Base-by-base conservation (phyloP, 2,329 filamentous ascomycete species). In the Bipolaris oryzae region DNA sequence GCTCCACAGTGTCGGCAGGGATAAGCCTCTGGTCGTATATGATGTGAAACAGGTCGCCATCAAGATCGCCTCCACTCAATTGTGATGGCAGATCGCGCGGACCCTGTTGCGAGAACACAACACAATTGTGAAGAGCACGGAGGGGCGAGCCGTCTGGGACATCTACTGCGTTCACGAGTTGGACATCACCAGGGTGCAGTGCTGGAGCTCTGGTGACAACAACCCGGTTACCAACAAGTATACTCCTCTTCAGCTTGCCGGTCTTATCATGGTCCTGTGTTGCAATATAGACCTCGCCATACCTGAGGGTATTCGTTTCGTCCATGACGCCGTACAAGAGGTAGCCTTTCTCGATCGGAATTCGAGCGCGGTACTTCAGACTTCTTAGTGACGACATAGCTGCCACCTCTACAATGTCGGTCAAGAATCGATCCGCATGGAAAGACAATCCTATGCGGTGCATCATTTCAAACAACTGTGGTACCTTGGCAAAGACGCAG, bases 301-400 rank as follows among this genome's bases (percentile, higher is more conserved):
- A 87, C 9, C 82, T 62, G 0, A 96, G 79, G 34, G 82, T 84
- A 0, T 84, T 85, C 0, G 89, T 92, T 73, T 96, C 91, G 60
- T 96, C 92, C 85, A 95, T 90, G 48, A 96, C 82, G 0, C 92
- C 92, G 64, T 92, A 92, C 0, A 96, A 80, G 0, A 90, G 92
- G n/a, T 88, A 83, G 0, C 90, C 92, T 15, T 87, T 73, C 0
- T 83, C 74, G 0, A 96, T 84, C 0, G 85, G 87, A 33, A 96
- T 95, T 1, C 90, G 85, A 0, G 89, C 86, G 51, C 88, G 89
- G 75, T 95, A 87, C 71, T 96, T 96, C 35, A 96, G 77, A 25
- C 89, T 81, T 3, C 90, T 84, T 3, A 96, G 78, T 62, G 90
- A 87, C 1, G 84, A 79, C n/a, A 95, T 77, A 0, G 93, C 81